phyloP scores from a whole-genome alignment of 768 basidiomycete species.

The Mycena rosella region DNA sequence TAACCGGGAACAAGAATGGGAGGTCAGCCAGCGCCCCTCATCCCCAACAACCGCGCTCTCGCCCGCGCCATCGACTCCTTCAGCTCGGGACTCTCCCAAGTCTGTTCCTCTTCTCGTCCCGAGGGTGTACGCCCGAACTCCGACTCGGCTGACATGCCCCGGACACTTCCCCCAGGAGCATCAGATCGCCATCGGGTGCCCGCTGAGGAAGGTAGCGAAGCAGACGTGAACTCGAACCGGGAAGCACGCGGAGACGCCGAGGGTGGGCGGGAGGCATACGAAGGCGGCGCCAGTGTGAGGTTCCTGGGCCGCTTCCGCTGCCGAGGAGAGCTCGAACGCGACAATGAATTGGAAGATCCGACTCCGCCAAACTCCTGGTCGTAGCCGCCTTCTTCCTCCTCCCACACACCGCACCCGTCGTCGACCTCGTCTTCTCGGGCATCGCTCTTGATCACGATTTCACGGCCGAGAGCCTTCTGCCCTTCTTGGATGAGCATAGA shows the following conservation, averaged over 20 bases:
- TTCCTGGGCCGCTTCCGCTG: conserved; percentile 35
- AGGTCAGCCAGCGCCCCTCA: conserved; percentile 30
- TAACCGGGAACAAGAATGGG: conserved; percentile 1
- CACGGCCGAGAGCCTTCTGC: conserved; percentile 79
- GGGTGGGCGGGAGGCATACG: conserved; percentile 43
- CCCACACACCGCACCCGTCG: conserved; percentile 82
- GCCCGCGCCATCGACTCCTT: conserved; percentile 81
- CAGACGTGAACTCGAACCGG: conserved; percentile 47
- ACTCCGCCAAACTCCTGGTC: conserved; percentile 32
- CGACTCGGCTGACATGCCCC: conserved; percentile 53
- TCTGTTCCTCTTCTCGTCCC: conserved; percentile 58
- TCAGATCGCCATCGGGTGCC: conserved; percentile 31
- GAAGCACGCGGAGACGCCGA: conserved; percentile 51
- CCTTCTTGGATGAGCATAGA: conserved; percentile 82
- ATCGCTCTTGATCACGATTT: conserved; percentile 85
- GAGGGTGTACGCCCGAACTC: conserved; percentile 43
- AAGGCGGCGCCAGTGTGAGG: conserved; percentile 34
- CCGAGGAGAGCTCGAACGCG: conserved; percentile 43
- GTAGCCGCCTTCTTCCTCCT: conserved; percentile 65
- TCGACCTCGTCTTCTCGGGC: conserved; percentile 81
- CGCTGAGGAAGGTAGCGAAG: conserved; percentile 38
- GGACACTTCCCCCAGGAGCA: conserved; percentile 28
- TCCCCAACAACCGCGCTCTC: conserved; percentile 55
- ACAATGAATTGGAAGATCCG: conserved; percentile 32
- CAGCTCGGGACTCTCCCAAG: conserved; percentile 76